Evolutionary conservation across 2,329 filamentous ascomycete genomes (phyloP).

Genomic region (Sporothrix dimorphospora): DNA sequence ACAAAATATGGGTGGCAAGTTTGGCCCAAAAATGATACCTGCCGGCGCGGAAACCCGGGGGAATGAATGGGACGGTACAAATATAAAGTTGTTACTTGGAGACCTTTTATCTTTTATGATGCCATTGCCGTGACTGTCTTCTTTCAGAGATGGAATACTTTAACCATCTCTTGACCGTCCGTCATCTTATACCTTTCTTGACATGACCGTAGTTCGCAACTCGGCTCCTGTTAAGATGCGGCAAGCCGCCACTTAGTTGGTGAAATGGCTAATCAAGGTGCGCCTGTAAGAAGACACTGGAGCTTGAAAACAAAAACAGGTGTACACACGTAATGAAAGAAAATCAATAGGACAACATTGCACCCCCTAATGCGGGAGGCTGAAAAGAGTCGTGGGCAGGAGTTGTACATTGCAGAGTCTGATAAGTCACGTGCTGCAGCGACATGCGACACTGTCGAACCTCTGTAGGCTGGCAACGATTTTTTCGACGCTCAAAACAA

Average conservation of each 20-base stretch:
- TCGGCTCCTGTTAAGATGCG: too few relatives aligned
- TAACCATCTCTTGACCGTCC: too few relatives aligned
- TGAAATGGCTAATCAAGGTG: too few relatives aligned
- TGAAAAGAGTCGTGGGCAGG: background rate
- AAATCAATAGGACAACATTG: too few relatives aligned
- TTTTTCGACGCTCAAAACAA: background rate
- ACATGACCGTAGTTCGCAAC: too few relatives aligned
- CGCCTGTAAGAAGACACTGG: too few relatives aligned
- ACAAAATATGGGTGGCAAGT: conserved; percentile 10
- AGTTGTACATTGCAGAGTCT: background rate
- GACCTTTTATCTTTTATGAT: background rate
- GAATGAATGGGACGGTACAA: background rate
- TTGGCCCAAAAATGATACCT: conserved; percentile 2
- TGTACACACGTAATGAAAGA: too few relatives aligned
- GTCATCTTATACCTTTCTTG: too few relatives aligned
- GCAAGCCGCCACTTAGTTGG: too few relatives aligned
- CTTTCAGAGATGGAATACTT: too few relatives aligned
- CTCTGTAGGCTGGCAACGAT: background rate
- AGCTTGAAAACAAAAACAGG: too few relatives aligned
- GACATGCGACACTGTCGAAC: background rate
- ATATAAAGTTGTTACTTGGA: background rate
- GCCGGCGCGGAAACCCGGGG: background rate
- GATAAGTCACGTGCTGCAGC: background rate
- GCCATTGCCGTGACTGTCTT: background rate
- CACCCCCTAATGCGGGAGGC: too few relatives aligned